Base-by-base conservation (phyloP, 2,329 filamentous ascomycete genomes). In the Alternaria viburni region DNA sequence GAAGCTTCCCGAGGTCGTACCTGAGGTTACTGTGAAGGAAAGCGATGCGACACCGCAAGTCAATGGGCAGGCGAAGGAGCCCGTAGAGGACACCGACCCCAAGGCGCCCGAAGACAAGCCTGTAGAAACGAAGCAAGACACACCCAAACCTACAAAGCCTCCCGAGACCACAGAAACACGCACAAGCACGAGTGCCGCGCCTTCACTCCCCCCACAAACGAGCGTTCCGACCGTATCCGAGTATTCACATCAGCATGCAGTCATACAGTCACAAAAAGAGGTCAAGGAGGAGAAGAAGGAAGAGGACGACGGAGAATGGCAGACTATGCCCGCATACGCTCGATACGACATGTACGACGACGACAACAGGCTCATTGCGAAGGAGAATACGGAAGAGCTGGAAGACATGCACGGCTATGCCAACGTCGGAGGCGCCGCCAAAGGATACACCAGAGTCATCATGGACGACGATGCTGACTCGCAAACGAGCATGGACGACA, bases 321-420 rank as follows among this genome's bases (percentile, higher is more conserved):
- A 97, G 82, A 87, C 89, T 3, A 99, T 99, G 96, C 96, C 95
- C 2, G 89, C 96, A 1, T 93, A 94, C 74, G 96, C 94, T 8
- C 91, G 91, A 41, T 96, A 96, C 77, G 95, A 98, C 80, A 91
- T 97, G 69, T 99, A 98, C 79, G 93, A 99, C 77, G 96, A 99
- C 74, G 90, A 97, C 78, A 92, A 97, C 70, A 92, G 88, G 69
- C 85, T 99, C 26, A 86, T 99, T 68, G 96, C 96, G 12, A 90
- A 88, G 67, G 95, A 96, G 71, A 90, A 91, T 62, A 84, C 86
- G 43, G 88, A 91, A 63, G 87, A 87, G 28, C 88, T 90, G 13
- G 90, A 93, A 51, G 90, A 90, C 58, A 86, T 87, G 47, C 88
- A 89, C 65, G 89, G 87, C 45, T 97, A 97, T 73, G 87, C 85